Conservation (phyloP, 768 basidiomycete species). For the Auriscalpium orientale region DNA sequence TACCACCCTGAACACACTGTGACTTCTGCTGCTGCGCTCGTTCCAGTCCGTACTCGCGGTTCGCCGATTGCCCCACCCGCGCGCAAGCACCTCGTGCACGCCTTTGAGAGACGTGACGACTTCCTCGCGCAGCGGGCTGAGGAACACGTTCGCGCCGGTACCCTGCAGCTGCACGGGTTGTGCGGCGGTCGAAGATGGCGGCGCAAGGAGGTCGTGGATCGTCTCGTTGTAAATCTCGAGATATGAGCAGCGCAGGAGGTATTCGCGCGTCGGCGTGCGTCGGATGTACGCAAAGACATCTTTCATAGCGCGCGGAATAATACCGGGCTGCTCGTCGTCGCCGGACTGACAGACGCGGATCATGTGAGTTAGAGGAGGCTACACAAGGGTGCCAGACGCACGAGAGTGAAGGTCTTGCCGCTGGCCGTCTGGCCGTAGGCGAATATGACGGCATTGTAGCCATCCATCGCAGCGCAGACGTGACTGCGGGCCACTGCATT, state of each 20-base stretch:
- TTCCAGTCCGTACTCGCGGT: slow-evolving; percentile 99
- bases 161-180: slow-evolving; percentile 74
- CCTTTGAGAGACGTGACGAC: slow-evolving; percentile 88
- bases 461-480: slow-evolving; percentile 90
- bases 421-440: slow-evolving; percentile 88
- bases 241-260: slow-evolving; percentile 92
- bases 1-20: slow-evolving; percentile 89
- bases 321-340: slow-evolving; percentile 78
- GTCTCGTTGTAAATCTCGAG: slow-evolving; percentile 97
- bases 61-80: slow-evolving; percentile 81
- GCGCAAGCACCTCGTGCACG: slow-evolving; percentile 75
- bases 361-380: background rate
- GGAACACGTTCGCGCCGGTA: slow-evolving; percentile 48
- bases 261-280: slow-evolving; percentile 72
- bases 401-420: slow-evolving; percentile 67
- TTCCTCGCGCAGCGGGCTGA: slow-evolving; percentile 80
- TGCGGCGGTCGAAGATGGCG: slow-evolving; percentile 41
- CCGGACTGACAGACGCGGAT: slow-evolving; percentile 41
- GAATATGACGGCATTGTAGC: slow-evolving; percentile 93
- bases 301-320: slow-evolving; percentile 88
- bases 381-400: slow-evolving; percentile 17
- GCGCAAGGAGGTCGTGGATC: slow-evolving; percentile 79
- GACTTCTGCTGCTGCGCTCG: slow-evolving; percentile 87
- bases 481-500: slow-evolving; percentile 69
- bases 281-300: slow-evolving; percentile 86